Evolutionary conservation across 2,329 filamentous ascomycete genomes (phyloP), one percentile per base, ranked within the genome.

Genomic region (Nakataea oryzae): DNA sequence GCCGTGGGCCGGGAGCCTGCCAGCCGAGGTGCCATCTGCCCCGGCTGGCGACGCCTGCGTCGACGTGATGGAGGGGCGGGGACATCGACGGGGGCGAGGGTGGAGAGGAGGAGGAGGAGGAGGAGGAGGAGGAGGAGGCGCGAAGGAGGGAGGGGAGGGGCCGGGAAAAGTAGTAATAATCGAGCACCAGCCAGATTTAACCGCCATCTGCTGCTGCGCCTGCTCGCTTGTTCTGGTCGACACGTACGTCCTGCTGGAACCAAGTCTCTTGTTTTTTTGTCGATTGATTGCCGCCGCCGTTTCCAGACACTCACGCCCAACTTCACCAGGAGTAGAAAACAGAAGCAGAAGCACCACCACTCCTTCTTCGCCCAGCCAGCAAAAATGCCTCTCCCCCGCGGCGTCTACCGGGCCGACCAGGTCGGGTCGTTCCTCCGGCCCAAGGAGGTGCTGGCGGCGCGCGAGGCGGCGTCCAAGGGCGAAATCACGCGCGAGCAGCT

Each of bases 341-440:
- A 54, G 2, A 54, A n/a, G 9, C 50, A 54, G 9, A 26, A 54
- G 14, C n/a, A 57, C 30, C 28, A 28, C 28, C 12, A 12, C 4
- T 24, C 30, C 32, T 59, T 7, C 3, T 28, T 5, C 50, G 9
- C n/a, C 50, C 50, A 54, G 21, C 11, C 27, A 41, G 11, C 14
- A 26, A 56, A 24, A 28, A 63, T 63, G 62, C 62, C 62, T 32
- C 62, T 63, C 29, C 62, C 62, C 27, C 41, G 54, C 26, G 62
- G 62, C 11, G 59, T 63, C 27, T 63, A 61, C 78, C 82, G 88
- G 69, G 89, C 89, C 59, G 89, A 91, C 79, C 88, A 91, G 69
- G 79, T 90, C 68, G 89, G 88, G 67, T 90, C 87, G 17, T 79
- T 91, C 34, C 82, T 91, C 56, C 85, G 89, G n/a, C 88, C 88